Evolutionary conservation across 495 filamentous ascomycete genomes (phyloP), one percentile per base, ranked within the genome.

Genomic region (Aspergillus avenaceus): DNA sequence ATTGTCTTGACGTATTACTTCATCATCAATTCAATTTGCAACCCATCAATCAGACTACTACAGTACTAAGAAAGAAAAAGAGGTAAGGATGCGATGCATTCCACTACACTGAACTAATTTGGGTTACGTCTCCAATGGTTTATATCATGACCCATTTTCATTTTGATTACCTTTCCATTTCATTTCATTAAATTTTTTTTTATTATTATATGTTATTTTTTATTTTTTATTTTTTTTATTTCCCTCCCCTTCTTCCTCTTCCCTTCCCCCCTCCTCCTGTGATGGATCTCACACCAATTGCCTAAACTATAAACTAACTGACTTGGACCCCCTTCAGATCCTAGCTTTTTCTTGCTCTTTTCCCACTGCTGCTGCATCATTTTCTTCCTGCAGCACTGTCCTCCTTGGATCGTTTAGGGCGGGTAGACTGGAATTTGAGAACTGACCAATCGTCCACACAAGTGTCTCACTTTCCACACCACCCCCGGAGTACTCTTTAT

Each of bases 391-490:
- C 26, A 32, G 5, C 28, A n/a, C n/a, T 12, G 19, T 49, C 37
- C 27, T 52, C 50, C 47, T 54, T n/a, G n/a, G 47, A 31, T 62
- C 60, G 60, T 62, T 50, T 59, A 62, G 50, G 56, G 60, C 60
- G 56, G 60, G 56, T 62, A 59, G 50, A 36, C 50, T 55, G 51
- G 56, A 62, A 59, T 62, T 54, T 45, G 41, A 18, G 5, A 25
- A 37, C 50, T 44, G 49, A 31, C 49, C 49, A 52, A 42, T 49
- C 51, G 24, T 22, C 34, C 44, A 18, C 50, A 47, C 32, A 32
- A 47, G 27, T 45, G n/a, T 44, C 37, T 45, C 34, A 25, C 36
- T 26, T 32, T 27, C 47, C 40, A 51, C 29, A n/a, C n/a, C n/a
- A n/a, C n/a, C n/a, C n/a, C n/a, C n/a, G n/a, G n/a, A n/a, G n/a